Percentiles rank a stretch among this genome's conserved stretches.
Conservation (phyloP, 495 filamentous ascomycete species). For the Penicillium coprophilum region DNA sequence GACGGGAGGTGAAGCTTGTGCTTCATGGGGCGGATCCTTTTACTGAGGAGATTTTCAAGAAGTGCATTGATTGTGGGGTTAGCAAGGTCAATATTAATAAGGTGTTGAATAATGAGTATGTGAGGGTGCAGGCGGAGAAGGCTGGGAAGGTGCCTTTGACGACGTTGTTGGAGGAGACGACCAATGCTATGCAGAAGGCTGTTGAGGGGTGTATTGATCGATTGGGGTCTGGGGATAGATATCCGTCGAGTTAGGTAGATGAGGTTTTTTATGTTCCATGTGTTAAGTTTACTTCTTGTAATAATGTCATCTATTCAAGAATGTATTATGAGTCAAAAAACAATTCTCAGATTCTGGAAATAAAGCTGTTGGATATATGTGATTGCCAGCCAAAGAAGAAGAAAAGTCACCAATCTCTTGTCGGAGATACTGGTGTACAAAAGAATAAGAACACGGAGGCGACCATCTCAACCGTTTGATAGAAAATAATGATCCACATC, state of each 20-base stretch:
- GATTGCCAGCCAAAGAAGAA: slow-evolving; percentile 12
- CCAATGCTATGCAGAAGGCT: slow-evolving; percentile 69
- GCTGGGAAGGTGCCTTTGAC: slow-evolving; percentile 65
- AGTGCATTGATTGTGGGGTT: slow-evolving; percentile 69
- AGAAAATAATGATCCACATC: background rate
- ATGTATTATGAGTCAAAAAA: slow-evolving; percentile 2
- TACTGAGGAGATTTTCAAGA: slow-evolving; percentile 62
- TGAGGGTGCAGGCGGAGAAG: slow-evolving; percentile 64
- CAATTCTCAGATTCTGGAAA: slow-evolving; percentile 13
- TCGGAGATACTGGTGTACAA: slow-evolving; percentile 15
- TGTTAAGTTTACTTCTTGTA: background rate
- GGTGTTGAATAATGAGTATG: slow-evolving; percentile 72
- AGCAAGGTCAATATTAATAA: slow-evolving; percentile 84
- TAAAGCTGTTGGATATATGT: slow-evolving; percentile 27
- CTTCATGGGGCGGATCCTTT: slow-evolving; percentile 80
- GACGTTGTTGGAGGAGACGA: slow-evolving; percentile 69
- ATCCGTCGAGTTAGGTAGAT: slow-evolving; percentile 20
- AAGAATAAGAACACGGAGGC: slow-evolving; percentile 10
- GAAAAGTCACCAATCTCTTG: slow-evolving; percentile 11
- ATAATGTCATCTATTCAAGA: slow-evolving; percentile 1
- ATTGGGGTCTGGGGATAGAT: slow-evolving; percentile 64
- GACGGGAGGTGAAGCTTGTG: slow-evolving; percentile 63
- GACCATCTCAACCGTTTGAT: slow-evolving; percentile 1
- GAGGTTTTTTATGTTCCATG: background rate
- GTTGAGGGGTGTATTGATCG: slow-evolving; percentile 74